Conservation (phyloP, 2,329 filamentous ascomycete genomes). For the Teratosphaeria pseudoeucalypti region DNA sequence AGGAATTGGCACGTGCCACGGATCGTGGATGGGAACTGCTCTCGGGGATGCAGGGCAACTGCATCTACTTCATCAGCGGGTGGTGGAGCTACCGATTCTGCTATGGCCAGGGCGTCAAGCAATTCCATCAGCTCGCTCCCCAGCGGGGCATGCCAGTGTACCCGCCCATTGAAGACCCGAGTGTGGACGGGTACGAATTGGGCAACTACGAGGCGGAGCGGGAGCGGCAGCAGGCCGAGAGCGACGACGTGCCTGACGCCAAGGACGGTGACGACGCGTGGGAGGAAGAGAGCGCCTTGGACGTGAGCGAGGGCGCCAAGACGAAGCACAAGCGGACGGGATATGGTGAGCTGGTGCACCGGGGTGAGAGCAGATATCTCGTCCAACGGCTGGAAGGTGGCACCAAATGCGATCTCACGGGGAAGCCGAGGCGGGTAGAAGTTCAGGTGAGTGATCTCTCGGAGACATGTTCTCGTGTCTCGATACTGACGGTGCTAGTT, state of each 20-base stretch:
- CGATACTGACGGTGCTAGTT: constrained; percentile 34
- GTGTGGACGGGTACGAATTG: constrained; percentile 65
- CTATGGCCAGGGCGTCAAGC: constrained; percentile 75
- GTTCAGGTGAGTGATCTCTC: constrained; percentile 47
- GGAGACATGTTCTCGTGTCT: neutral
- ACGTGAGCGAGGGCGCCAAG: constrained; percentile 20
- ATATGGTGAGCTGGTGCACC: constrained; percentile 51
- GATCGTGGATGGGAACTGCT: constrained; percentile 72
- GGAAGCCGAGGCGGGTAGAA: constrained; percentile 70
- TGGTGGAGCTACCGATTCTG: constrained; percentile 98
- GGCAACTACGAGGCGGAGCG: constrained; percentile 44
- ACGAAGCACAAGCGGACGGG: constrained; percentile 41
- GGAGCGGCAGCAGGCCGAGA: constrained; percentile 19
- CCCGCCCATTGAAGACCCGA: constrained; percentile 67
- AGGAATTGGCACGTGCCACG: constrained; percentile 67
- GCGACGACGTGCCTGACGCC: constrained; percentile 16
- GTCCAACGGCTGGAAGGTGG: constrained; percentile 72
- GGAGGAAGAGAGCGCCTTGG: constrained; percentile 17
- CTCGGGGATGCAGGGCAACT: constrained; percentile 63
- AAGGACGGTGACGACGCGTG: constrained; percentile 9
- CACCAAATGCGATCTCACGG: constrained; percentile 77
- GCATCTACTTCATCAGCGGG: constrained; percentile 73
- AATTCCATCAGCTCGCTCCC: constrained; percentile 75
- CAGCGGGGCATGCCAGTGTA: constrained; percentile 55
- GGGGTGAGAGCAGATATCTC: constrained; percentile 75